phyloP scores from a whole-genome alignment of 2,329 filamentous ascomycete genomes.

The Cytospora leucostoma region DNA sequence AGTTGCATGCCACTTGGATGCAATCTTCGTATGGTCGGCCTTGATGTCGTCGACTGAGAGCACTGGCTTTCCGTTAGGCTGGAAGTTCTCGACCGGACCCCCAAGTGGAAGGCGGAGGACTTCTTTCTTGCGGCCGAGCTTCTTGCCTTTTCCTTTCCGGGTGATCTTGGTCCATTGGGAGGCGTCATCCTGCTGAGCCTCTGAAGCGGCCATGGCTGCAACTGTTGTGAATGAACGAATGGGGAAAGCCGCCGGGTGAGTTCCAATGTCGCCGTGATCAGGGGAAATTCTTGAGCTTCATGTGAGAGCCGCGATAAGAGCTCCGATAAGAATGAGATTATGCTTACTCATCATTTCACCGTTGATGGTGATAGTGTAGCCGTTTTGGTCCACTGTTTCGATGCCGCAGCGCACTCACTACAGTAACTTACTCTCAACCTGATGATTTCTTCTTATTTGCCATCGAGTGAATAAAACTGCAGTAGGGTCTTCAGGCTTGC shows the following conservation, averaged over 20 bases:
- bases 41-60: constrained; percentile 25
- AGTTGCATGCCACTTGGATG: constrained; percentile 31
- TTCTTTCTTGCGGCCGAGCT: constrained; percentile 6
- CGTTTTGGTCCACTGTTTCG: too few species aligned
- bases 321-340: constrained; percentile 4
- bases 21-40: constrained; percentile 32
- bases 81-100: constrained; percentile 21
- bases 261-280: too few species aligned
- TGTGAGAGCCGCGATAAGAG: constrained; percentile 12
- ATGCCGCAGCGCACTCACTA: too few species aligned
- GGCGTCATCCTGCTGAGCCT: not conserved
- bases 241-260: too few species aligned
- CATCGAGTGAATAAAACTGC: too few species aligned
- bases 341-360: constrained; percentile 1
- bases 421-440: too few species aligned
- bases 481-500: too few species aligned
- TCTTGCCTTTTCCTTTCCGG: constrained; percentile 23
- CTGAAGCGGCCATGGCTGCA: not conserved
- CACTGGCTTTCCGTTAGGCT: constrained; percentile 15
- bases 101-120: constrained; percentile 6
- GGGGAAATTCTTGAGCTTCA: constrained; percentile 2
- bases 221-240: not conserved
- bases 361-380: too few species aligned
- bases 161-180: constrained; percentile 25
- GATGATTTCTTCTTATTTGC: too few species aligned